These are phyloP conservation scores for Penicillium pulvis DNA, from an alignment of 495 filamentous ascomycete species.

Conservation along the genomic window DNA sequence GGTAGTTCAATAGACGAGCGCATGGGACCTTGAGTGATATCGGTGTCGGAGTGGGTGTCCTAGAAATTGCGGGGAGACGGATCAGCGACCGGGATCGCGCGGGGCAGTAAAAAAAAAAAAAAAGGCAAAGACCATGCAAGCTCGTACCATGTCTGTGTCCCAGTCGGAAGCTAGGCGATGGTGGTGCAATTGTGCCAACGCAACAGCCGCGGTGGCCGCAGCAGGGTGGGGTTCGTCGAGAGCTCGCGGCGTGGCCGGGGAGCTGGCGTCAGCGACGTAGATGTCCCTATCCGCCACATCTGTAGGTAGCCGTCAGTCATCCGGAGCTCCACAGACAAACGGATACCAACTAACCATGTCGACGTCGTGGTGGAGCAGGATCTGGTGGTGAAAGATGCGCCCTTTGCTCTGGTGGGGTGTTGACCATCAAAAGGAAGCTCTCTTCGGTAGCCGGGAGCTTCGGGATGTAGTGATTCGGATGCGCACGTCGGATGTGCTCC, in stretches of 20 bases:
- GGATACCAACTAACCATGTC: slow-evolving; percentile 33
- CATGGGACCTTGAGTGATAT: slow-evolving; percentile 59
- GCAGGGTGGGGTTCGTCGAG: slow-evolving; percentile 71
- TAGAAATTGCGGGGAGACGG: slow-evolving; percentile 29
- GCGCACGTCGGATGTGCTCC: slow-evolving; percentile 96
- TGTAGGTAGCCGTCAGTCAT: slow-evolving; percentile 36
- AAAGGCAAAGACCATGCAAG: neutral
- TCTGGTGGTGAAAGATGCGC: slow-evolving; percentile 58
- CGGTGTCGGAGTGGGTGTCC: slow-evolving; percentile 75
- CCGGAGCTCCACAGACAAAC: neutral
- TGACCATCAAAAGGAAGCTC: slow-evolving; percentile 96
- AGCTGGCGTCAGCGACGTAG: slow-evolving; percentile 67
- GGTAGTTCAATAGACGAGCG: slow-evolving; percentile 71
- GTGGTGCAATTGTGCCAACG: slow-evolving; percentile 83
- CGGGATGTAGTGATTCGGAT: slow-evolving; percentile 96
- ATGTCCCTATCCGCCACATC: slow-evolving; percentile 51
- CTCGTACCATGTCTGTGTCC: slow-evolving; percentile 79
- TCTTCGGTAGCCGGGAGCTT: slow-evolving; percentile 99
- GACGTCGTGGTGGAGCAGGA: slow-evolving; percentile 39
- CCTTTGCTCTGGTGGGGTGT: slow-evolving; percentile 80
- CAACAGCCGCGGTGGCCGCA: slow-evolving; percentile 79
- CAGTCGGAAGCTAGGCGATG: slow-evolving; percentile 79
- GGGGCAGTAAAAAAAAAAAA: neutral
- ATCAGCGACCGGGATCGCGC: slow-evolving; percentile 10
- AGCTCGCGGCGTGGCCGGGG: slow-evolving; percentile 69